Evolutionary conservation across 2,329 filamentous ascomycete genomes (phyloP).

Genomic region (Boeremia lycopersici): DNA sequence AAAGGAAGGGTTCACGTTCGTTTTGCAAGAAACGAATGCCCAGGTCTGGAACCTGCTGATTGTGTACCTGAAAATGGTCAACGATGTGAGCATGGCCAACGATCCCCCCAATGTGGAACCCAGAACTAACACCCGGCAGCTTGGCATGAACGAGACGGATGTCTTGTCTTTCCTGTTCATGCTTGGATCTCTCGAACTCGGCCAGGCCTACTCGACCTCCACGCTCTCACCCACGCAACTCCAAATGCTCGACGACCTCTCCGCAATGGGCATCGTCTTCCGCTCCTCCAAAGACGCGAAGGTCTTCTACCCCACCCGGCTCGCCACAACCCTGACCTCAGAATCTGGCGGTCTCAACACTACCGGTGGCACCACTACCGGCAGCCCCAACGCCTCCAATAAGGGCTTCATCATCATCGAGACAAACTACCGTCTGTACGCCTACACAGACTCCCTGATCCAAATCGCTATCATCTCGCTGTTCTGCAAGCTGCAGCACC

Average conservation of each 20-base stretch:
- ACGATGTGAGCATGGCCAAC: conserved; percentile 54
- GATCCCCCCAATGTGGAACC: background rate
- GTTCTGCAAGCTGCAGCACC: conserved; percentile 85
- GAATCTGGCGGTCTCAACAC: conserved; percentile 73
- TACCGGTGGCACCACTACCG: conserved; percentile 58
- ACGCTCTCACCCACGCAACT: conserved; percentile 81
- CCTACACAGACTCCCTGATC: conserved; percentile 90
- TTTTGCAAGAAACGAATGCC: conserved; percentile 92
- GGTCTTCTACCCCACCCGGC: conserved; percentile 84
- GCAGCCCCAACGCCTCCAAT: conserved; percentile 33
- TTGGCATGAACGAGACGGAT: conserved; percentile 85
- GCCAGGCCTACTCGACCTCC: conserved; percentile 85
- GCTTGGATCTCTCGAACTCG: conserved; percentile 89
- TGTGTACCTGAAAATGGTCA: conserved; percentile 86
- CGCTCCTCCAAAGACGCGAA: conserved; percentile 53
- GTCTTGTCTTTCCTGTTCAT: conserved; percentile 97
- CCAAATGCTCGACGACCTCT: conserved; percentile 87
- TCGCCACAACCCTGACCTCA: conserved; percentile 89
- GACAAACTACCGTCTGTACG: conserved; percentile 97
- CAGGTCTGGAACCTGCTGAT: conserved; percentile 96
- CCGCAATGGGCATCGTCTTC: conserved; percentile 93
- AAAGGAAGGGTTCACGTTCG: conserved; percentile 89
- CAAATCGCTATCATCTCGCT: conserved; percentile 93
- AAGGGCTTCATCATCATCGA: conserved; percentile 93
- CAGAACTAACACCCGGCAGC: conserved; percentile 38